Percentiles rank a stretch among this genome's conserved stretches.
phyloP scores from a whole-genome alignment of 805 yeast genomes.

The Saccharomycopsis sp. region DNA sequence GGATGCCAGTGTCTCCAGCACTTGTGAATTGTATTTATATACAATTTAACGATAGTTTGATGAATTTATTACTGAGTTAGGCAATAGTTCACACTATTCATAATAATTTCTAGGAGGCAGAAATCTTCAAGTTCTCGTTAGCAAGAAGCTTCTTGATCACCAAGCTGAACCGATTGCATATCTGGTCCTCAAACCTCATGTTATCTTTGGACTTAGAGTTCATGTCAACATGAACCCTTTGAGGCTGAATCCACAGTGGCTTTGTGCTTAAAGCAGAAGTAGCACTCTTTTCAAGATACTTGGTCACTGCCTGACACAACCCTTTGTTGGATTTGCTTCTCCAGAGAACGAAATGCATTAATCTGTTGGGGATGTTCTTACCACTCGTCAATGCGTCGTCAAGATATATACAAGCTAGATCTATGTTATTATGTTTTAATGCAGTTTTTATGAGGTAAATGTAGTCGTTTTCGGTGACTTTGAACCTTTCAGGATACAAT shows the following conservation, averaged over 20 bases:
- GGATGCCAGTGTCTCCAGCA: conserved; percentile 61
- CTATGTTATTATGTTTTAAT: neutral
- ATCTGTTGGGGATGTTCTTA: neutral
- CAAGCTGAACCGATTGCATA: neutral
- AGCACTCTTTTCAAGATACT: neutral
- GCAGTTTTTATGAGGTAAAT: neutral
- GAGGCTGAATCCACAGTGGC: neutral
- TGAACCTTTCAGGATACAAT: neutral
- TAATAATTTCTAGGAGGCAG: too few relatives aligned
- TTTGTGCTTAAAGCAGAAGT: neutral
- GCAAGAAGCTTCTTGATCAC: neutral
- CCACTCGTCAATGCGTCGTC: neutral
- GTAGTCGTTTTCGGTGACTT: neutral
- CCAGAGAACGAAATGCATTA: neutral
- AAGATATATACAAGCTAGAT: neutral
- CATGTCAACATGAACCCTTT: neutral
- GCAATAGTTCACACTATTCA: neutral
- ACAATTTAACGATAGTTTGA: neutral
- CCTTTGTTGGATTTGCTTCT: neutral
- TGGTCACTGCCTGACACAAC: neutral
- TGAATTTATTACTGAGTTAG: neutral
- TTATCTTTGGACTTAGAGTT: neutral
- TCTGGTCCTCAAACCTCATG: neutral
- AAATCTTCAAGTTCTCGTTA: neutral
- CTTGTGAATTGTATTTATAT: conserved; percentile 8